Percentiles rank a stretch among this genome's conserved stretches.
Evolutionary conservation across 331 rosid genomes (phyloP).

Genomic region (Quercus tomentella): DNA sequence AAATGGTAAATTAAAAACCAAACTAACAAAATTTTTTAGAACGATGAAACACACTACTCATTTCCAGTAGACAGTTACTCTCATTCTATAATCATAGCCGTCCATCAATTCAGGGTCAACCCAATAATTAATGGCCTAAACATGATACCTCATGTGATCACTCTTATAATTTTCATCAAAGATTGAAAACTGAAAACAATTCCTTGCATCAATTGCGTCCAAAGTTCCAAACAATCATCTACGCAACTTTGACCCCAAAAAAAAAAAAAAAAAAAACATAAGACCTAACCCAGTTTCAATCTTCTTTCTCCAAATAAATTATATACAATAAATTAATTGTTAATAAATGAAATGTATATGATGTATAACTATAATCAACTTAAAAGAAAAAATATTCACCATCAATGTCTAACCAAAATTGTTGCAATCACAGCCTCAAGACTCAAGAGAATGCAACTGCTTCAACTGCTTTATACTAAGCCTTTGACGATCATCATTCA

Average conservation of each 20-base stretch:
- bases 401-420: background rate
- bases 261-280: background rate
- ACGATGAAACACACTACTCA: background rate
- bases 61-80: too few species aligned
- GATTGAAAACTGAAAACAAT: background rate
- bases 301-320: background rate
- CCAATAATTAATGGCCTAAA: background rate
- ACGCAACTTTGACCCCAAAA: background rate
- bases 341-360: background rate
- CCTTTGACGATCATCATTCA: background rate
- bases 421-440: background rate
- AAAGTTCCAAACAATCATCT: background rate
- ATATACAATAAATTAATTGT: background rate
- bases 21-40: background rate
- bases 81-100: background rate
- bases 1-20: background rate
- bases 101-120: background rate
- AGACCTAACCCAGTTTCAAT: background rate
- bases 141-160: background rate
- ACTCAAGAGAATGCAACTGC: constrained; percentile 1
- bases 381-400: background rate
- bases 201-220: background rate
- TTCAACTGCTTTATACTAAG: background rate
- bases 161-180: background rate
- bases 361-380: background rate